Evolutionary conservation across 1,284 basidiomycete species (phyloP).

Genomic region (Anthracocystis walkeri): DNA sequence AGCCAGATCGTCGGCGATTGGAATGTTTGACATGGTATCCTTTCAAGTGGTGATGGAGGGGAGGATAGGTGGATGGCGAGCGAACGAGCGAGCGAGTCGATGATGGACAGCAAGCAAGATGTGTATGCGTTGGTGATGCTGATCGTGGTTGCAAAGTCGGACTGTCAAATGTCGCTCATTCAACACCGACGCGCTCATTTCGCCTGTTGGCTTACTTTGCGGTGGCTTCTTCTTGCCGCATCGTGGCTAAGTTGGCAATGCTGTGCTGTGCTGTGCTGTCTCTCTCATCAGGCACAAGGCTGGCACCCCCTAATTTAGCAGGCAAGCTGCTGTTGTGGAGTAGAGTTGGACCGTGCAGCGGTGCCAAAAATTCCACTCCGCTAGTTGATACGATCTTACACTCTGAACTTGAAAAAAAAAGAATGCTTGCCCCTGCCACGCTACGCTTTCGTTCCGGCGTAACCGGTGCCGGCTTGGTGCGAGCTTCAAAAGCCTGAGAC

Average conservation of each 20-base stretch:
- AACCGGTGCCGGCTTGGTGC: neutral
- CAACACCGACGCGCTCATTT: neutral
- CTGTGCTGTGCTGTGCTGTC: conserved; percentile 7
- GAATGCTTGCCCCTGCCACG: no score
- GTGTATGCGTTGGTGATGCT: conserved; percentile 3
- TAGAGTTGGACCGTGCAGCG: conserved; percentile 14
- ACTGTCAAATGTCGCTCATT: conserved; percentile 1
- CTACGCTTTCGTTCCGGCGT: no score
- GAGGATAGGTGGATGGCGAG: neutral
- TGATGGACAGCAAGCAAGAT: neutral
- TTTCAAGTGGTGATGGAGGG: neutral
- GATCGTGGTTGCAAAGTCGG: neutral
- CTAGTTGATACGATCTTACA: neutral
- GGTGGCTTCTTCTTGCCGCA: neutral
- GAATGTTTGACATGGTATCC: conserved; percentile 47
- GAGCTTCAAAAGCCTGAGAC: neutral
- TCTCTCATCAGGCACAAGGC: no score
- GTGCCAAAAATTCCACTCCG: neutral
- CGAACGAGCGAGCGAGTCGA: no score
- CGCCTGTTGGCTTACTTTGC: neutral
- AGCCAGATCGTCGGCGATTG: conserved; percentile 43
- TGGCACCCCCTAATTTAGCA: no score
- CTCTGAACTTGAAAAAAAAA: neutral
- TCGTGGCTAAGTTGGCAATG: neutral
- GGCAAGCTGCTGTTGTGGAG: conserved; percentile 1